phyloP scores from a whole-genome alignment of 768 basidiomycete genomes.

The Clavulina sp. region DNA sequence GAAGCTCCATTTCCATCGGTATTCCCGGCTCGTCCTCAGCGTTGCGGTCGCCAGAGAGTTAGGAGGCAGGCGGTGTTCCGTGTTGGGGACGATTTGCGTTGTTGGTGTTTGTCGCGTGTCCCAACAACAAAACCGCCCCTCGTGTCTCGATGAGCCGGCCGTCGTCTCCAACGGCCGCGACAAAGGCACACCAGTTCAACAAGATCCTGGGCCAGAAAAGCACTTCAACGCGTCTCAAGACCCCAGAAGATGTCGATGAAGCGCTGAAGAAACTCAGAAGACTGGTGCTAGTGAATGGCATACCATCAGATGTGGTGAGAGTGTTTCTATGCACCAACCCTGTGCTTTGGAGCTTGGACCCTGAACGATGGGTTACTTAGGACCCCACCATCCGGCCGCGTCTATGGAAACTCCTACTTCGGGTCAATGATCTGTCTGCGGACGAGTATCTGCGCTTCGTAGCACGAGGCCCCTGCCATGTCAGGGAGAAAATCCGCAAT shows the following conservation, averaged over 20 bases:
- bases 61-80: neutral
- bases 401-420: constrained; percentile 88
- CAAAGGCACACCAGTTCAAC: constrained; percentile 50
- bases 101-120: too few relatives aligned
- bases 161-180: neutral
- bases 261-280: constrained; percentile 71
- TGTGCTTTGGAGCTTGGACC: neutral
- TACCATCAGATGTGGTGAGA: constrained; percentile 61
- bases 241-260: constrained; percentile 54
- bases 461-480: constrained; percentile 67
- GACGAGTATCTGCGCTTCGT: constrained; percentile 64
- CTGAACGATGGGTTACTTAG: constrained; percentile 21
- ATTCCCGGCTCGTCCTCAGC: neutral
- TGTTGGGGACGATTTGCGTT: too few relatives aligned
- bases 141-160: too few relatives aligned
- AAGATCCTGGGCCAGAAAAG: constrained; percentile 58
- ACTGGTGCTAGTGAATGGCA: constrained; percentile 79
- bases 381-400: constrained; percentile 72
- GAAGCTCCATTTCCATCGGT: constrained; percentile 7
- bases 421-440: constrained; percentile 61
- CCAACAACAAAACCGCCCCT: too few relatives aligned
- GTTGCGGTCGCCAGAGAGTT: neutral
- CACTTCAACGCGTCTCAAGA: constrained; percentile 39
- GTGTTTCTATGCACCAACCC: constrained; percentile 30
- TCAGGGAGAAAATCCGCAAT: constrained; percentile 84